Evolutionary conservation across 352 stramenopile species (phyloP).

Genomic region (Phytophthora nicotianae): DNA sequence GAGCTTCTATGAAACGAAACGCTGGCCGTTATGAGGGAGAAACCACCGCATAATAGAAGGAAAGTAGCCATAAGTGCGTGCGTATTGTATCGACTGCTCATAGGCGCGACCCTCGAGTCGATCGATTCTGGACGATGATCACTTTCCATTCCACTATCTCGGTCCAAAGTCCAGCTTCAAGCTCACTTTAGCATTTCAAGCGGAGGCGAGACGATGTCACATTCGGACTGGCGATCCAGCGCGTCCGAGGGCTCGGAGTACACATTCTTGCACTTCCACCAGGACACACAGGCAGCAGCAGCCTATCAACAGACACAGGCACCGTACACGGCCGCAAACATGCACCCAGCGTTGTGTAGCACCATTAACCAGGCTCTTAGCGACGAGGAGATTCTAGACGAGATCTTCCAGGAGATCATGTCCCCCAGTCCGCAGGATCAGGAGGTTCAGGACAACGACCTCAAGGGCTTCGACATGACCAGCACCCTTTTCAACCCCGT

Average conservation of each 20-base stretch:
- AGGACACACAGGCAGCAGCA: constrained; percentile 10
- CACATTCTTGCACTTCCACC: constrained; percentile 36
- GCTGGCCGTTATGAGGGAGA: constrained; percentile 27
- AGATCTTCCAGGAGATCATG: constrained; percentile 53
- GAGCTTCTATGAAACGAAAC: constrained; percentile 20
- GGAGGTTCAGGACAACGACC: constrained; percentile 8
- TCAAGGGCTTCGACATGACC: not conserved
- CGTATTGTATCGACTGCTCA: constrained; percentile 1
- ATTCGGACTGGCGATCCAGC: constrained; percentile 34
- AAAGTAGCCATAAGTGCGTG: constrained; percentile 20
- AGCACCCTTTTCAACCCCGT: constrained; percentile 22
- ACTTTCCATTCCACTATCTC: constrained; percentile 41
- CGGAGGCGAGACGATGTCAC: constrained; percentile 7
- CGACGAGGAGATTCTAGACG: constrained; percentile 49
- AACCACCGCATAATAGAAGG: constrained; percentile 29
- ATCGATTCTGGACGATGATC: constrained; percentile 11
- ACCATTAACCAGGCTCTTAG: constrained; percentile 34
- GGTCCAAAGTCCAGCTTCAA: constrained; percentile 18
- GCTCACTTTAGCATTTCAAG: not conserved
- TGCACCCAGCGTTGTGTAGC: constrained; percentile 9
- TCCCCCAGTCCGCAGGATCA: constrained; percentile 27
- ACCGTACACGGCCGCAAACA: constrained; percentile 14
- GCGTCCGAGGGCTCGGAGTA: constrained; percentile 21
- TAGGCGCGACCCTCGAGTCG: not conserved
- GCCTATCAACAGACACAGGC: constrained; percentile 15